Evolutionary conservation across 305 asterid species (phyloP), one percentile per base, ranked within the genome.

Genomic region (Striga hermonthica): DNA sequence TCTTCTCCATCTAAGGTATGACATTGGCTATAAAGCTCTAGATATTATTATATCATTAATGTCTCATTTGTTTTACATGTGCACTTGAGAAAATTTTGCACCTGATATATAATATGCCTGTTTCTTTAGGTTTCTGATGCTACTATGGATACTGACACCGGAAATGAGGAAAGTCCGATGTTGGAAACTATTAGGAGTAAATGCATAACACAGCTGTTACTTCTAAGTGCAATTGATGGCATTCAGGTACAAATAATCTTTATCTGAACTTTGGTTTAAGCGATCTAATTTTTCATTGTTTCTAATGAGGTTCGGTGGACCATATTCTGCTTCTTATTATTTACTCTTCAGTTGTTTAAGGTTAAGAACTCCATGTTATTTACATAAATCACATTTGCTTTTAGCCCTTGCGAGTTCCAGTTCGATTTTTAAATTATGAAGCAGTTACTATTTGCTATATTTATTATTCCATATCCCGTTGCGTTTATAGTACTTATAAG

Each of bases 171-270:
- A 83, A 85, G 83, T 80, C 86, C 83, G 40, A 34, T 66, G 55
- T 65, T 84, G 81, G 89, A 67, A 72, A 84, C 76, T 64, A 77
- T 91, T 68, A 81, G 99, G 86, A 85, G 96, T 81, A 94, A 94
- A 83, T 91, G 99, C 83, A 75, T 94, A 71, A 91, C 99, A 0
- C 99, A 94, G 83, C 76, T 94, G 74, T 78, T 94, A 76, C 99
- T 94, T 72, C 74, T 94, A 60, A 95, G 97, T 61, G 92, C 92
- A 65, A 82, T 94, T 74, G 97, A 94, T 68, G 82, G 91, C 75
- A 91, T 91, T 77, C 99, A 94, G 97, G 99, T 94, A 81, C 45
- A 10, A 41, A 38, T 47, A 39, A 60, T 68, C 67, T 43, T 65
- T 56, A 39, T 68, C 40, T 69, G 59, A 57, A 56, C 40, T 49